Base-by-base conservation (phyloP, 768 basidiomycete species). In the Pilatotrama ljubarskyi region DNA sequence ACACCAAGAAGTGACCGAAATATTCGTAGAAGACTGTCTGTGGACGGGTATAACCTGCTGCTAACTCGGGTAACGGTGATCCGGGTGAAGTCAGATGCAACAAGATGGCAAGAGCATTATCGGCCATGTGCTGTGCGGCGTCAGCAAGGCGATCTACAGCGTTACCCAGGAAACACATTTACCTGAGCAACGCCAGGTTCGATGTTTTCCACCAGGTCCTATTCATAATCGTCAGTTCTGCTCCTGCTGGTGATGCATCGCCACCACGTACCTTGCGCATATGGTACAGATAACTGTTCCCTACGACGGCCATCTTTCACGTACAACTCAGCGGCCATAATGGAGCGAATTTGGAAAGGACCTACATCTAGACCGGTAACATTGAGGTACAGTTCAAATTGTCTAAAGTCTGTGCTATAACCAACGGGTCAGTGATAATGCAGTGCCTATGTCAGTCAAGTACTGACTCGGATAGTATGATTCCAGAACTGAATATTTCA, bases 271-370 rank as follows among this genome's bases (percentile, higher is more conserved):
- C 89, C 78, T 92, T 92, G 48, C 90, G 86, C 76, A 93, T 98
- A 73, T 98, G 95, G 69, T 97, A 98, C 53, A 93, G 77, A 71
- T 97, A 98, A 65, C 91, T 91, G 72, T 96, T 91, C 14, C 93
- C 91, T 3, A 96, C 86, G 25, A 96, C 76, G 0, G 95, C 95
- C 82, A 96, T 93, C 91, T 93, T 47, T 11, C 50, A 49, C 48
- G 29, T n/a, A 29, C 3, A 3, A 49, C 13, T 49, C 14, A 44
- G 36, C 56, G 60, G 32, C 53, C 22, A 42, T 10, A 13, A 47
- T 41, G 5, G 10, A 32, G 29, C 29, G 29, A 29, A 6, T 26
- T 3, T 22, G 36, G 20, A 46, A 36, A 20, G 14, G 44, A 75
- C 86, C 68, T 68, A 91, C 92, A 72, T 98, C 96, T 20, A 98